A percentile compares a stretch with the other conserved stretches of the same genome.
phyloP scores from a whole-genome alignment of 805 yeast genomes.

The Lipomyces lipofer region DNA sequence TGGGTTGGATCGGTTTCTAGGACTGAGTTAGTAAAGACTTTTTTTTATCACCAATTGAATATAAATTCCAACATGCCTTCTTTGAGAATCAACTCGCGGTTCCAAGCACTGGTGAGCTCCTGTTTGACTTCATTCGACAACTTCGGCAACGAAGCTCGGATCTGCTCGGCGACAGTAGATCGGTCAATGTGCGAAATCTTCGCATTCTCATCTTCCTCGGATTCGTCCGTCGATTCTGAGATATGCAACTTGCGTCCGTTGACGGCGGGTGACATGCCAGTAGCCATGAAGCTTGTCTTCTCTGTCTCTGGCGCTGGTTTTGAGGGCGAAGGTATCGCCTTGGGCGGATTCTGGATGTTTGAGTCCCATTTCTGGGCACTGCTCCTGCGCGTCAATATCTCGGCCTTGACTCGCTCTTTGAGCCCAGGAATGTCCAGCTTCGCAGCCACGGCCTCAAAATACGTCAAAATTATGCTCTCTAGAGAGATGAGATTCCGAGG shows the following conservation, averaged over 20 bases:
- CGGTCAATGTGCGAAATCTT: conserved; percentile 3
- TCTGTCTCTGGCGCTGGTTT: too few relatives aligned
- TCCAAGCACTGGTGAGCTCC: conserved; percentile 17
- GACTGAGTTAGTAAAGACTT: neutral
- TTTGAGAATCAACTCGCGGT: conserved; percentile 10
- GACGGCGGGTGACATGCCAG: neutral
- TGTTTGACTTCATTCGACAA: conserved; percentile 1
- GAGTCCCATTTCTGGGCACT: conserved; percentile 7
- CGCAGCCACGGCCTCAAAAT: conserved; percentile 9
- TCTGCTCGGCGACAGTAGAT: neutral
- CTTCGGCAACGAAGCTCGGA: neutral
- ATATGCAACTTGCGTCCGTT: conserved; percentile 2
- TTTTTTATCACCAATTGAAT: neutral
- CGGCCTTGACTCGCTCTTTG: neutral
- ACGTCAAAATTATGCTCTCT: conserved; percentile 13
- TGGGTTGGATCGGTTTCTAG: conserved; percentile 10
- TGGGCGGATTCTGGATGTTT: conserved; percentile 14
- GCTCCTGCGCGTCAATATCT: conserved; percentile 3
- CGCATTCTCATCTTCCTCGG: conserved; percentile 4
- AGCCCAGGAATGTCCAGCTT: conserved; percentile 7
- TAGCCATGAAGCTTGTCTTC: too few relatives aligned
- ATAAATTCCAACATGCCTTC: conserved; percentile 11
- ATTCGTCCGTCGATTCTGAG: neutral
- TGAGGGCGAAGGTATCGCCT: neutral
- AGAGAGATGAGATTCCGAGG: conserved; percentile 5